Conservation (phyloP, 2,329 filamentous ascomycete species). For the Paecilomyces sp. region DNA sequence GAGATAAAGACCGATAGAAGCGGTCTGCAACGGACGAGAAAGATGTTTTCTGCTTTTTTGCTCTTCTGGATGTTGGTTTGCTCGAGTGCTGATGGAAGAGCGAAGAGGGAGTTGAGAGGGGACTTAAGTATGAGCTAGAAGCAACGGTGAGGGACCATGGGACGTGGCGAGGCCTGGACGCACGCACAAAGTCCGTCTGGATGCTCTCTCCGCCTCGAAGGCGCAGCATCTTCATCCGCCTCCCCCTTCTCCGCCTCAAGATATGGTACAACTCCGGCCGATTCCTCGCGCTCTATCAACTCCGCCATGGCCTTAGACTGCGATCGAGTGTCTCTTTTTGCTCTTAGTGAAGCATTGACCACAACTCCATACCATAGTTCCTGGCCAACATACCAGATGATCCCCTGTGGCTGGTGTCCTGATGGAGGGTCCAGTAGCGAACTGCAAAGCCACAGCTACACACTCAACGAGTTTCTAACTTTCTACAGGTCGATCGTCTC, state of each 20-base stretch:
- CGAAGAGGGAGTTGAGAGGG: neutral
- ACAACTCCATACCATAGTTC: neutral
- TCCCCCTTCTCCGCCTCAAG: neutral
- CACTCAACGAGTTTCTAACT: neutral
- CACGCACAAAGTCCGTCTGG: neutral
- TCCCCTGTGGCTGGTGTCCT: neutral
- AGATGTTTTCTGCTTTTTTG: neutral
- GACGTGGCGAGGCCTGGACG: neutral
- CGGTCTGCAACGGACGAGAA: neutral
- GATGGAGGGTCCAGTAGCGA: neutral
- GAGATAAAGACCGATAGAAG: neutral
- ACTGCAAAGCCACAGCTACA: neutral
- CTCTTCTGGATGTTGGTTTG: neutral
- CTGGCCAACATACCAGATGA: neutral
- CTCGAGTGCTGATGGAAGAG: neutral
- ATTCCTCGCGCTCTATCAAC: neutral
- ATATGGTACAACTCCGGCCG: too few species aligned
- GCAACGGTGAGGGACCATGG: neutral
- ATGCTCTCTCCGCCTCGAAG: neutral
- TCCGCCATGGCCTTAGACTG: neutral
- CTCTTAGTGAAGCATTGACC: neutral
- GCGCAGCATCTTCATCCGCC: neutral
- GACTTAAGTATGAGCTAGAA: neutral
- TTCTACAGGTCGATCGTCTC: neutral
- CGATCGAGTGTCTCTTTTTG: neutral